Evolutionary conservation across 805 yeast species (phyloP), one percentile per base, ranked within the genome.

Genomic region (Lipomyces kockii): DNA sequence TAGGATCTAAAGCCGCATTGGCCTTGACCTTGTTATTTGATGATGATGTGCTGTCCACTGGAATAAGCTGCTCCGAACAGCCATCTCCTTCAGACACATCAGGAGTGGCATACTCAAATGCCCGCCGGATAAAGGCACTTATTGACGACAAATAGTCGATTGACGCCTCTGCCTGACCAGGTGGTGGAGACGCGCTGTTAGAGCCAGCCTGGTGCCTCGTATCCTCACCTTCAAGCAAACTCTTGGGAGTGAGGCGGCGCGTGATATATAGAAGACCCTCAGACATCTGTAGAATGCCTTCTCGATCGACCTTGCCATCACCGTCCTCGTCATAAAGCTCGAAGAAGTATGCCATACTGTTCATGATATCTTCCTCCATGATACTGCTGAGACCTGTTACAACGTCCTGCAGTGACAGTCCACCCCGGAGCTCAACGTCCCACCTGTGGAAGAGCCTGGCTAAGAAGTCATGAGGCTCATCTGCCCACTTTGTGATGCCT

Each of bases 251-350:
- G 29, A 64, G 90, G 1, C 97, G 97, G 53, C 89, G 83, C 0
- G 97, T 92, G 46, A 95, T 83, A 73, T 86, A 89, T 12, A 94
- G 80, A 52, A 94, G 79, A 58, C 94, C 98, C 76, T 95, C 99
- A 0, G 97, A 92, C 65, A 93, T 84, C 69, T 87, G 88, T 57
- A 95, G 80, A 3, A 95, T 90, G 0, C 90, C 90, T 69, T 91
- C 97, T 60, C 92, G 82, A 67, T 87, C 89, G 55, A 95, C 84
- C 65, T 81, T 84, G 0, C 90, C 92, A 37, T 81, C 83, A 0
- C 81, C 80, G 7, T 84, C 83, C 12, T 80, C 80, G 76, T 90
- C 95, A 75, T 90, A 95, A 8, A 94, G 80, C 22, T 85, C 85
- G 73, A 92, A 92, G 75, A 92, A 92, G 72, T 89, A 88, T 37